Percentiles rank a stretch among this genome's conserved stretches.
These are phyloP conservation scores for Sonneratia caseolaris DNA, from an alignment of 345 rosid species.

Conservation along the genomic window DNA sequence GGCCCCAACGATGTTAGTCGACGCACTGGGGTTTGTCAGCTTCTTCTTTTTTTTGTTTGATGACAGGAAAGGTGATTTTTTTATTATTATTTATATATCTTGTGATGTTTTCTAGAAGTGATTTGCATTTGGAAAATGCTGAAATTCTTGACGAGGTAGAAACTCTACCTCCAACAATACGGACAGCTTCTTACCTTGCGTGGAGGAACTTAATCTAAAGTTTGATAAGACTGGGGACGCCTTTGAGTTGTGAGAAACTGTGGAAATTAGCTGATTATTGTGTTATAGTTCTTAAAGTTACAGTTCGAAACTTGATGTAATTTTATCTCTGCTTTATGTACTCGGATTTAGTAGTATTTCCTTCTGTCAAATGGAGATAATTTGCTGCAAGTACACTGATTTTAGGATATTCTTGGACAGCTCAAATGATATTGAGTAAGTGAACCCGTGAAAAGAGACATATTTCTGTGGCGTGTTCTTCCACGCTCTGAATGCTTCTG, in stretches of 20 bases:
- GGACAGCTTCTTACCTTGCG: neutral
- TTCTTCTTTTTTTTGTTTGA: neutral
- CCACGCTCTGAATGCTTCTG: neutral
- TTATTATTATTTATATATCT: too few relatives aligned
- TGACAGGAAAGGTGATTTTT: neutral
- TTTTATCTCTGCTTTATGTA: too few relatives aligned
- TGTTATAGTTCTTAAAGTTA: too few relatives aligned
- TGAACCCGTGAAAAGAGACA: neutral
- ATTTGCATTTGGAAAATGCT: too few relatives aligned
- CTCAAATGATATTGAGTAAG: neutral
- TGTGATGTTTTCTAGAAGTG: too few relatives aligned
- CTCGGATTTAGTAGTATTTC: neutral
- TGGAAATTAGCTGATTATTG: neutral
- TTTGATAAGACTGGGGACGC: neutral
- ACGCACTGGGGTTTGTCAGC: too few relatives aligned
- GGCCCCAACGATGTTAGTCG: conserved; percentile 78
- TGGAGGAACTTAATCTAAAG: neutral
- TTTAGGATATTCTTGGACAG: neutral
- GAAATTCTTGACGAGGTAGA: too few relatives aligned
- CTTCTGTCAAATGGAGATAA: neutral
- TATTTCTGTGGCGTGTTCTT: neutral
- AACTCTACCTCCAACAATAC: too few relatives aligned
- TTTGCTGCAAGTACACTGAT: neutral
- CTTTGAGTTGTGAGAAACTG: neutral
- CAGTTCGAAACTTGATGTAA: too few relatives aligned